These are phyloP conservation scores for Pseudopyrenochaeta lycopersici DNA, from an alignment of 2,329 filamentous ascomycete species.

Conservation along the genomic window DNA sequence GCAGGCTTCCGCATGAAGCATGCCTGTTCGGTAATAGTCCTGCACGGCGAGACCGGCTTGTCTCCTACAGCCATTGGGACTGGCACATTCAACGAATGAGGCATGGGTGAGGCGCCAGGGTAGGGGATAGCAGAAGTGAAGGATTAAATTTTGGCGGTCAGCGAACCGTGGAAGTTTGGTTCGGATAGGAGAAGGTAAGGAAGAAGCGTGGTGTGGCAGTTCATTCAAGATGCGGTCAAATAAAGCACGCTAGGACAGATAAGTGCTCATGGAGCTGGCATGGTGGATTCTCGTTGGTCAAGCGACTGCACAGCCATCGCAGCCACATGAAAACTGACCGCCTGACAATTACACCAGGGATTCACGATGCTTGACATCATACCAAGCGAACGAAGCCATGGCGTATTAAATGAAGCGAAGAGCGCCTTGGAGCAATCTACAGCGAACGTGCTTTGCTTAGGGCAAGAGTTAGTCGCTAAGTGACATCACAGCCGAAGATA, in stretches of 20 bases:
- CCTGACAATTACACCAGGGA: background rate
- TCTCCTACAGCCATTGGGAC: background rate
- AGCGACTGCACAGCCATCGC: background rate
- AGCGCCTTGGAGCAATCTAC: background rate
- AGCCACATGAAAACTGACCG: slow-evolving; percentile 4
- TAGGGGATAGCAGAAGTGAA: background rate
- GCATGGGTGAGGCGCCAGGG: background rate
- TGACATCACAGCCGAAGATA: no score
- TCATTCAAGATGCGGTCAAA: slow-evolving; percentile 1
- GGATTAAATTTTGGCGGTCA: background rate
- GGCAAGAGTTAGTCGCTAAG: background rate
- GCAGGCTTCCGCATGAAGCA: background rate
- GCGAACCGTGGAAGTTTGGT: slow-evolving; percentile 1
- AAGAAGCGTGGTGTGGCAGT: slow-evolving; percentile 2
- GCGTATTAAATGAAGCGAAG: background rate
- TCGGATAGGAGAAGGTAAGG: background rate
- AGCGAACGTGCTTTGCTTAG: background rate
- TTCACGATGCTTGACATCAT: slow-evolving; percentile 6
- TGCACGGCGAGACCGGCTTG: background rate
- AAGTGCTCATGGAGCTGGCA: background rate
- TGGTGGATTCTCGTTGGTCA: background rate
- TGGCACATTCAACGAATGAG: background rate
- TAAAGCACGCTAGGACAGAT: background rate
- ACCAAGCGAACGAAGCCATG: background rate
- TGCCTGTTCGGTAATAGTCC: background rate